Conservation (phyloP, 2,329 filamentous ascomycete species). For the Lojkania enalia region DNA sequence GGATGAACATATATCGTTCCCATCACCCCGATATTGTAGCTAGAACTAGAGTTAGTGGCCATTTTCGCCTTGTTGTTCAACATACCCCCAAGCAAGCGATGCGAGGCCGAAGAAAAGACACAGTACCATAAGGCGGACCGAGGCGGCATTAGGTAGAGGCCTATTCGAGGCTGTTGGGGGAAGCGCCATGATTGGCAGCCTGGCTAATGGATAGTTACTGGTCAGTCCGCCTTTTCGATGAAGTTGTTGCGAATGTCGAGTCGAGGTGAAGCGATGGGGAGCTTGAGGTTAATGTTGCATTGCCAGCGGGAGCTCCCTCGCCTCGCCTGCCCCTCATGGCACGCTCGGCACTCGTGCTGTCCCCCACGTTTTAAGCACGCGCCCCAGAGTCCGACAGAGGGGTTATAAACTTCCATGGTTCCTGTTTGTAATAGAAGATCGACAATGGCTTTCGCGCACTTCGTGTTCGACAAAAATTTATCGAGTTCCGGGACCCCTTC, state of each 20-base stretch:
- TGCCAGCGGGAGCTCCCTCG: constrained; percentile 13
- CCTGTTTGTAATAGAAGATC: too few relatives aligned
- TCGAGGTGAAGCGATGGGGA: not conserved
- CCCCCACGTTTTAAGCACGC: constrained; percentile 19
- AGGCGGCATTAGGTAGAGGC: constrained; percentile 17
- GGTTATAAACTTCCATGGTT: too few relatives aligned
- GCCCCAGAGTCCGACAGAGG: too few relatives aligned
- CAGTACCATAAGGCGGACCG: constrained; percentile 33
- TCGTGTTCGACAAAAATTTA: too few relatives aligned
- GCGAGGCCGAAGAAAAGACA: constrained; percentile 60
- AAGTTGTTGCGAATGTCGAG: constrained; percentile 1
- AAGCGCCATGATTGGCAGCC: constrained; percentile 10
- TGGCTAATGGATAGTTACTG: too few relatives aligned
- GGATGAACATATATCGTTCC: constrained; percentile 61
- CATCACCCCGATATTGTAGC: constrained; percentile 62
- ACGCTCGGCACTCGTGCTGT: constrained; percentile 14
- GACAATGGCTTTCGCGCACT: too few relatives aligned
- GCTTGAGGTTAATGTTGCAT: constrained; percentile 8
- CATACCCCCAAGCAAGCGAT: constrained; percentile 60
- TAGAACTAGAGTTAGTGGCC: too few relatives aligned
- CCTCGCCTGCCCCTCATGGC: constrained; percentile 13
- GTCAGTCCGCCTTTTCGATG: not conserved
- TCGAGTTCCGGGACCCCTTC: too few relatives aligned
- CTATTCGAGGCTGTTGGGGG: constrained; percentile 6
- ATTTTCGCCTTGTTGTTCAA: not conserved